Conservation (phyloP, 2,329 filamentous ascomycete genomes). For the Fusarium incarnatum region DNA sequence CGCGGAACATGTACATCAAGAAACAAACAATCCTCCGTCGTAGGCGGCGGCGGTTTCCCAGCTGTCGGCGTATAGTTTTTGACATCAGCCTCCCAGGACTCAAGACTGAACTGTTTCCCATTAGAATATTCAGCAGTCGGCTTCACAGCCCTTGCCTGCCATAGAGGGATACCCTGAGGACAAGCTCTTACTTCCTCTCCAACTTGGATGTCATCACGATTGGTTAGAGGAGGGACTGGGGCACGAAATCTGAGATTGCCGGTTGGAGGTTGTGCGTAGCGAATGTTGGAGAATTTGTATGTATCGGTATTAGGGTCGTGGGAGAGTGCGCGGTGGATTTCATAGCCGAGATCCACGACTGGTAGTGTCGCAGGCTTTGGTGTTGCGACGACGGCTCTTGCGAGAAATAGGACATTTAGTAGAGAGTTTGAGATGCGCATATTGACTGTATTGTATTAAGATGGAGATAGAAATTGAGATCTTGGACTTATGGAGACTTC, state of each 20-base stretch:
- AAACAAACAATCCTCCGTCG: neutral
- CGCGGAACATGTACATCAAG: neutral
- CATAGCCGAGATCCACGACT: neutral
- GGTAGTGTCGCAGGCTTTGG: neutral
- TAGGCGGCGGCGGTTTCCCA: neutral
- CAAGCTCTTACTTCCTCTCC: neutral
- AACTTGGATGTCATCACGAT: fast-evolving
- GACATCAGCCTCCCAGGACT: neutral
- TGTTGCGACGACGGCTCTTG: neutral
- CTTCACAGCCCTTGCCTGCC: neutral
- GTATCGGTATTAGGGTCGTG: neutral
- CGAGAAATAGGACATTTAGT: fast-evolving
- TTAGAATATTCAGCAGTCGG: neutral
- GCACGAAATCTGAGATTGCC: neutral
- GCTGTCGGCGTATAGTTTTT: neutral
- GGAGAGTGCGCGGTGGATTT: neutral
- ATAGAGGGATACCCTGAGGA: neutral
- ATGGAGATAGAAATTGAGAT: neutral
- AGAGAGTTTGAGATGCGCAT: neutral
- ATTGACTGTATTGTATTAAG: neutral
- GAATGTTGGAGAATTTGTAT: neutral
- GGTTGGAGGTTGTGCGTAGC: neutral
- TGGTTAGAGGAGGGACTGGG: fast-evolving
- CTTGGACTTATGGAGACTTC: neutral
- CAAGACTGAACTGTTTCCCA: neutral